Percentiles rank a stretch among this genome's conserved stretches.
phyloP scores from a whole-genome alignment of 1,139 yeast species.

The Suhomyces maxii region DNA sequence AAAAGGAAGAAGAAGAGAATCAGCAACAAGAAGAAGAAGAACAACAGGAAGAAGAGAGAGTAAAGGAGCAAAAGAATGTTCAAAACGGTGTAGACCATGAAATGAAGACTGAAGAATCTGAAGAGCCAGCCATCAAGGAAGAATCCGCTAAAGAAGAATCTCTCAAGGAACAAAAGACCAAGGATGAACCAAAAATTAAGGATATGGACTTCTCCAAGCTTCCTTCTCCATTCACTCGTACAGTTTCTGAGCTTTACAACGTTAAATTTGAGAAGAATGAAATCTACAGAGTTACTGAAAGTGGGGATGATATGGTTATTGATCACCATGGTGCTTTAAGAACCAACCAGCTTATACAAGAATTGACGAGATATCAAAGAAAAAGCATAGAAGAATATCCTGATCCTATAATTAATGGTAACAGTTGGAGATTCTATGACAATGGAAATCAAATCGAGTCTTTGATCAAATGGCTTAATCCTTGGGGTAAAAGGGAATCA shows the following conservation, averaged over 20 bases:
- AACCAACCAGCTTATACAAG: constrained; percentile 19
- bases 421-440: constrained; percentile 75
- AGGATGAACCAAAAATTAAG: constrained; percentile 1
- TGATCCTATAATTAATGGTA: constrained; percentile 49
- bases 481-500: constrained; percentile 76
- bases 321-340: constrained; percentile 48
- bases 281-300: constrained; percentile 12
- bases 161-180: background rate
- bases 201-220: constrained; percentile 15
- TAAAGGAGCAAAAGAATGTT: background rate
- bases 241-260: constrained; percentile 20
- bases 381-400: constrained; percentile 70
- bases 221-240: constrained; percentile 20
- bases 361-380: constrained; percentile 52
- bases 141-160: background rate
- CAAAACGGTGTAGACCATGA: background rate
- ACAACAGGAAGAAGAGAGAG: background rate
- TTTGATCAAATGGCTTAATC: constrained; percentile 69
- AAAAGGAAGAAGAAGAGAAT: constrained; percentile 1
- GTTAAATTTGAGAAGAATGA: constrained; percentile 20
- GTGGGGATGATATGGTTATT: constrained; percentile 22
- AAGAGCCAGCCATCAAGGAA: background rate
- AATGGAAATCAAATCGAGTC: constrained; percentile 54
- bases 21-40: too few relatives aligned
- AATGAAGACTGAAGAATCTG: background rate